Evolutionary conservation across 495 filamentous ascomycete species (phyloP).

Genomic region (Xylaria cubensis): DNA sequence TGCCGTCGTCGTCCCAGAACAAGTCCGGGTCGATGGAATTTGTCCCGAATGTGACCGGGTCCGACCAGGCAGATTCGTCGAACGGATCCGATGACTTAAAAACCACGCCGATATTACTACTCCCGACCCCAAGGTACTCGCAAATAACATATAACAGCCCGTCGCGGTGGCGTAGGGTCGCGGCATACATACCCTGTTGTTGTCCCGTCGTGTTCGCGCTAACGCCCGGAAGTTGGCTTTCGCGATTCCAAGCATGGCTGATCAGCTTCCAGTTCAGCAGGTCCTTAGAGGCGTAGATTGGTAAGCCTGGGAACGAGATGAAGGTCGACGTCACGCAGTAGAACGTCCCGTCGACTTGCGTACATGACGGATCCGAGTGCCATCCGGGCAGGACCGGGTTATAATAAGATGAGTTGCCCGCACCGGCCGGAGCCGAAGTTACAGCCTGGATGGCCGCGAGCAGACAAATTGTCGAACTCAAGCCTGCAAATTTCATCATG

Average conservation of each 20-base stretch:
- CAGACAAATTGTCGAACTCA: not conserved
- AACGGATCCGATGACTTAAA: constrained; percentile 43
- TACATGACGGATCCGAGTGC: constrained; percentile 46
- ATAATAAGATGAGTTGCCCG: constrained; percentile 36
- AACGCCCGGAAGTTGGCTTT: constrained; percentile 38
- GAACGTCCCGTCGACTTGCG: constrained; percentile 41
- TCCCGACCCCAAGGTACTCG: constrained; percentile 40
- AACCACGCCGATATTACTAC: constrained; percentile 36
- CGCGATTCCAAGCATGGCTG: constrained; percentile 41
- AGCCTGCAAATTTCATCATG: constrained; percentile 8
- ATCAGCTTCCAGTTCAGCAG: constrained; percentile 44
- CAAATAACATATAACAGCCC: constrained; percentile 52
- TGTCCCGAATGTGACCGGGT: constrained; percentile 46
- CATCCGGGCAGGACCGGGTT: constrained; percentile 46
- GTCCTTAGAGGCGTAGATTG: constrained; percentile 46
- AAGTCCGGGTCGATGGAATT: constrained; percentile 49
- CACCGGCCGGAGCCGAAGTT: not conserved
- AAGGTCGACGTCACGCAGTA: constrained; percentile 48
- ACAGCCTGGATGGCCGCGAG: constrained; percentile 9
- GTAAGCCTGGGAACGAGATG: constrained; percentile 45
- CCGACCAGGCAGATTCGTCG: constrained; percentile 44
- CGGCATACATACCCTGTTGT: constrained; percentile 44
- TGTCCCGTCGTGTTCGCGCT: constrained; percentile 36
- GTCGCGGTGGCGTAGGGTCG: constrained; percentile 42
- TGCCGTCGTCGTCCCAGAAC: constrained; percentile 59